Conservation (phyloP, 371 early-diverging fungal genomes). For the Antonospora locustae region DNA sequence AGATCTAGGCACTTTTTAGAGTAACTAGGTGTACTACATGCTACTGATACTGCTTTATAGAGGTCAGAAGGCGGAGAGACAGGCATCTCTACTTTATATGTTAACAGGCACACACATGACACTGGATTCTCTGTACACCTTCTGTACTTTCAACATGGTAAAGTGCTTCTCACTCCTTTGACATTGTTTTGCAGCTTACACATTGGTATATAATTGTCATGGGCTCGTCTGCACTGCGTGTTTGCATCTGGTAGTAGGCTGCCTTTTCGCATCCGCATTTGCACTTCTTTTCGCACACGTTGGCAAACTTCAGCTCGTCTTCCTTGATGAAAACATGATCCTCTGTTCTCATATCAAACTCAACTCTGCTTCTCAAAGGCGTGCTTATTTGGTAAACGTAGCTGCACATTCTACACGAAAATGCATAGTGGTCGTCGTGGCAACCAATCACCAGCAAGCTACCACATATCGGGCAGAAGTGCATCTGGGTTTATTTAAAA, state of each 20-base stretch:
- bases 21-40: too few relatives aligned
- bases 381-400: slow-evolving; percentile 38
- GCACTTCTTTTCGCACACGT: slow-evolving; percentile 52
- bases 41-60: too few relatives aligned
- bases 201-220: slow-evolving; percentile 56
- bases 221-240: slow-evolving; percentile 80
- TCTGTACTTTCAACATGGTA: too few relatives aligned
- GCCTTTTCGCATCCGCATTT: slow-evolving; percentile 72
- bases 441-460: slow-evolving; percentile 32
- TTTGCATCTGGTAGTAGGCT: slow-evolving; percentile 87
- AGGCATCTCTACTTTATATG: too few relatives aligned
- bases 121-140: too few relatives aligned
- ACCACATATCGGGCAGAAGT: slow-evolving; percentile 37
- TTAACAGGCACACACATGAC: too few relatives aligned
- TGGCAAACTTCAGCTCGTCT: slow-evolving; percentile 29
- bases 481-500: too few relatives aligned
- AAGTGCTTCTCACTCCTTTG: slow-evolving; percentile 55
- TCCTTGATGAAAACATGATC: slow-evolving; percentile 17
- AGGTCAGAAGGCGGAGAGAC: too few relatives aligned
- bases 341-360: slow-evolving; percentile 18
- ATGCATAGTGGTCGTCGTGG: background rate
- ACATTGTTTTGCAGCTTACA: slow-evolving; percentile 48
- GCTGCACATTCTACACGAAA: slow-evolving; percentile 40
- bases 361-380: slow-evolving; percentile 5
- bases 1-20: too few relatives aligned